A percentile compares a stretch with the other conserved stretches of the same genome.
Evolutionary conservation across 2,329 filamentous ascomycete genomes (phyloP).

Genomic region (Trichophyton mentagrophytes): DNA sequence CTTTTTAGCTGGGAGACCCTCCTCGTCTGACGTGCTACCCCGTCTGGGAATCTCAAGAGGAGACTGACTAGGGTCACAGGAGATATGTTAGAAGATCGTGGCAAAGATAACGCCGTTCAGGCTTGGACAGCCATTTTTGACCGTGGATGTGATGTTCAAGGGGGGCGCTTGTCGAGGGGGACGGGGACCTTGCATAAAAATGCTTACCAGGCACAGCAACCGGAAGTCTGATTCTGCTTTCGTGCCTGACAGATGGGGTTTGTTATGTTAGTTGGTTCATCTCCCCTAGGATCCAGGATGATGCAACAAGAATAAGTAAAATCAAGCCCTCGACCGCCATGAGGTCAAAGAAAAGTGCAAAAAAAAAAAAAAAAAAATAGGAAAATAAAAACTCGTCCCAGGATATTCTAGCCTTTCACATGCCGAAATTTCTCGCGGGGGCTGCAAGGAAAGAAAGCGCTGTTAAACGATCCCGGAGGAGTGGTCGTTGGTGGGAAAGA

Average conservation of each 20-base stretch:
- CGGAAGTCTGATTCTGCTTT: neutral
- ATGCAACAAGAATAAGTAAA: neutral
- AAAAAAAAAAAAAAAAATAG: neutral
- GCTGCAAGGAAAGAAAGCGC: neutral
- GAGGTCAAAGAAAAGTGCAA: neutral
- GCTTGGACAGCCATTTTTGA: neutral
- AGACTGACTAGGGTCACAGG: neutral
- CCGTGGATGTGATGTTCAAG: neutral
- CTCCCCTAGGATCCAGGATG: neutral
- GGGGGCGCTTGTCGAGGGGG: neutral
- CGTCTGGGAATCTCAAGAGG: neutral
- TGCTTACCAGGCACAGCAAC: neutral
- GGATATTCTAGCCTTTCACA: constrained; percentile 1
- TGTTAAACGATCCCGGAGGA: neutral
- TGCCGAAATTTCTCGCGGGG: neutral
- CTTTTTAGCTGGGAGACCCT: neutral
- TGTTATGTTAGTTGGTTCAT: neutral
- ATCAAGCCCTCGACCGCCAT: neutral
- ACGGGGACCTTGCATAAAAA: neutral
- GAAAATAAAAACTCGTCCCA: too few species aligned
- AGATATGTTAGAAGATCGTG: neutral
- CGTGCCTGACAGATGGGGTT: neutral
- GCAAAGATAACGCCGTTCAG: neutral
- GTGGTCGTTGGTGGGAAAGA: constrained; percentile 4
- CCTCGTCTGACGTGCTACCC: neutral